These are phyloP conservation scores for Alternaria tenuissima DNA, from an alignment of 2,329 filamentous ascomycete genomes.

Conservation along the genomic window DNA sequence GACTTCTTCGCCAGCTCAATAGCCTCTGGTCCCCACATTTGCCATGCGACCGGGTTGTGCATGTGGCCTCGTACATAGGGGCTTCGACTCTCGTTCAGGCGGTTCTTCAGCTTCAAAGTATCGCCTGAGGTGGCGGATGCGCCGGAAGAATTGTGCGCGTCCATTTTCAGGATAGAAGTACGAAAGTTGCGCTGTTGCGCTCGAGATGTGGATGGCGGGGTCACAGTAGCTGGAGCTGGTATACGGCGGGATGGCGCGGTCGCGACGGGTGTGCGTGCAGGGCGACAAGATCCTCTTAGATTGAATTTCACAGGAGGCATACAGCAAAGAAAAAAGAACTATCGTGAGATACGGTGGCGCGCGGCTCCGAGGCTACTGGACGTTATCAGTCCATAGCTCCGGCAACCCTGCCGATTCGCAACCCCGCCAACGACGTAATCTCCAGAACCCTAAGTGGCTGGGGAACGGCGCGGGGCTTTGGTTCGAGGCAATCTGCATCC, in stretches of 20 bases:
- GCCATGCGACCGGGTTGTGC: conserved; percentile 88
- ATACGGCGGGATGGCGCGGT: conserved; percentile 11
- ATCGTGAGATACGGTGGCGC: conserved; percentile 4
- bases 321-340: conserved; percentile 13
- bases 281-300: conserved; percentile 37
- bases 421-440: conserved; percentile 26
- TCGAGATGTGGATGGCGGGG: conserved; percentile 20
- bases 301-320: conserved; percentile 44
- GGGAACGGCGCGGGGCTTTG: not conserved
- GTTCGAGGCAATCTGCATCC: conserved; percentile 1
- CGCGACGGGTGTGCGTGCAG: conserved; percentile 19
- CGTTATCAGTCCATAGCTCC: conserved; percentile 15
- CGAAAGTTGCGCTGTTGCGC: conserved; percentile 37
- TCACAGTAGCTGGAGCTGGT: conserved; percentile 10
- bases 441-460: conserved; percentile 13
- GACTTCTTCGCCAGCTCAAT: conserved; percentile 78
- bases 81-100: conserved; percentile 68
- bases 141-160: conserved; percentile 31
- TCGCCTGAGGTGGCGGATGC: conserved; percentile 24
- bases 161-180: conserved; percentile 43
- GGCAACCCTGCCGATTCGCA: conserved; percentile 12
- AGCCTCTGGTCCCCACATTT: conserved; percentile 81
- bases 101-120: conserved; percentile 60
- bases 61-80: conserved; percentile 78
- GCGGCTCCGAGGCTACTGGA: conserved; percentile 11